phyloP scores from a whole-genome alignment of 768 basidiomycete species.

The Termitomyces sp. region DNA sequence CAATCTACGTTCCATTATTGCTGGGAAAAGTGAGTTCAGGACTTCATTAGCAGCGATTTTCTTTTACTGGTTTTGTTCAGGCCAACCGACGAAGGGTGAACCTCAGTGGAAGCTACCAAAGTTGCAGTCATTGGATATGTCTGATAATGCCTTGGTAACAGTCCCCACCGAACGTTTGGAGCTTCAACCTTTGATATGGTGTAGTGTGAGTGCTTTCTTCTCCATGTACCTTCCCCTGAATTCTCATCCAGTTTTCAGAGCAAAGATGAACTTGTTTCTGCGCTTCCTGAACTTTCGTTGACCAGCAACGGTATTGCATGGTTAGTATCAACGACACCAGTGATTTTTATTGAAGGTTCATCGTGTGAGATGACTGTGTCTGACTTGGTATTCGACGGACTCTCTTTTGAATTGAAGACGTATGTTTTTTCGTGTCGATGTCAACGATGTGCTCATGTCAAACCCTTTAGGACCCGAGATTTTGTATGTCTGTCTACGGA shows the following conservation, averaged over 20 bases:
- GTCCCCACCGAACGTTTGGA: not conserved
- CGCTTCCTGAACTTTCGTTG: slow-evolving; percentile 14
- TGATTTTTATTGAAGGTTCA: slow-evolving; percentile 8
- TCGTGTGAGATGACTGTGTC: slow-evolving; percentile 3
- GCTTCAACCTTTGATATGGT: slow-evolving; percentile 12
- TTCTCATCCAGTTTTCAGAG: slow-evolving; percentile 6
- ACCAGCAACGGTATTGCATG: slow-evolving; percentile 14
- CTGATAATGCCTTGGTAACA: not conserved
- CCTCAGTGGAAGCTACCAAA: slow-evolving; percentile 12
- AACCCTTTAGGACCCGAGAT: slow-evolving; percentile 5
- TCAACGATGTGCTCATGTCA: not conserved
- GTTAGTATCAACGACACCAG: slow-evolving; percentile 10
- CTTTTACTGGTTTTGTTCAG: not conserved
- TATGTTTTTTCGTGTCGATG: not conserved
- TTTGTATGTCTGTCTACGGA: slow-evolving; percentile 10
- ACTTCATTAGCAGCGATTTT: not conserved
- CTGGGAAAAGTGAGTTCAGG: slow-evolving; percentile 1
- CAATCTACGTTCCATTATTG: not conserved
- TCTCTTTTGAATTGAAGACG: slow-evolving; percentile 12
- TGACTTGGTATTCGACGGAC: slow-evolving; percentile 1
- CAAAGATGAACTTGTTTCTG: slow-evolving; percentile 15
- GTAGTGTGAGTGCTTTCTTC: slow-evolving; percentile 7
- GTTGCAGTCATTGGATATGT: not conserved
- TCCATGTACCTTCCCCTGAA: not conserved
- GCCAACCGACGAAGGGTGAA: slow-evolving; percentile 7